Evolutionary conservation across 2,329 filamentous ascomycete genomes (phyloP), one percentile per base, ranked within the genome.

Genomic region (Phialophora verrucosa): DNA sequence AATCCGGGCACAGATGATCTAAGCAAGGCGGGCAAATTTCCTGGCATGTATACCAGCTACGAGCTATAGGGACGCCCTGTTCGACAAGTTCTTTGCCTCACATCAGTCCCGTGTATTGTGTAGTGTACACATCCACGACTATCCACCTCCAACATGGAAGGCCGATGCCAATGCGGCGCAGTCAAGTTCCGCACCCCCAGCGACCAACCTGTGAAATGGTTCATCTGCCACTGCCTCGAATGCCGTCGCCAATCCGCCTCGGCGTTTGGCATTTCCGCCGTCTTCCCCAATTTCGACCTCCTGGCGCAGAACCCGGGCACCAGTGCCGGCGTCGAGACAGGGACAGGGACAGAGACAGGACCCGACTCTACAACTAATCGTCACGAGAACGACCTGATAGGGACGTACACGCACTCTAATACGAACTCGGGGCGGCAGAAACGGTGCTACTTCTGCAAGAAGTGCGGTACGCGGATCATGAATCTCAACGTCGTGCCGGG

Each of bases 221-320:
- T 89, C 76, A 87, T 91, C 74, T 91, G 89, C 78, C 90, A 91
- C 78, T 91, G 90, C 76, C 78, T 81, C 63, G 84, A 88, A 74
- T 91, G 89, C 76, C 84, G 86, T 56, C 83, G 85, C 64, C 89
- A 91, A 78, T 87, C 87, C n/a, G 59, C 85, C 62, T 88, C 87
- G 7, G 87, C 89, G 1, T 91, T 89, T 76, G 89, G 88, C 31
- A 85, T 88, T 35, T 88, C 87, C 42, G 89, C 89, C 71, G 90
- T 90, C 67, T 91, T 90, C 72, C 89, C 88, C 0, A 81, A 81
- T n/a, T 91, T 91, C 67, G 75, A 80, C 10, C 78, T 91, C 31
- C 86, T 53, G 27, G 49, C 47, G 2, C 59, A 61, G 35, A 55
- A 27, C 17, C 31, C 32, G 35, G 32, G 49, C 87, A 0, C 76